Conservation (phyloP, 2,329 filamentous ascomycete species). For the Alternaria postmessia region DNA sequence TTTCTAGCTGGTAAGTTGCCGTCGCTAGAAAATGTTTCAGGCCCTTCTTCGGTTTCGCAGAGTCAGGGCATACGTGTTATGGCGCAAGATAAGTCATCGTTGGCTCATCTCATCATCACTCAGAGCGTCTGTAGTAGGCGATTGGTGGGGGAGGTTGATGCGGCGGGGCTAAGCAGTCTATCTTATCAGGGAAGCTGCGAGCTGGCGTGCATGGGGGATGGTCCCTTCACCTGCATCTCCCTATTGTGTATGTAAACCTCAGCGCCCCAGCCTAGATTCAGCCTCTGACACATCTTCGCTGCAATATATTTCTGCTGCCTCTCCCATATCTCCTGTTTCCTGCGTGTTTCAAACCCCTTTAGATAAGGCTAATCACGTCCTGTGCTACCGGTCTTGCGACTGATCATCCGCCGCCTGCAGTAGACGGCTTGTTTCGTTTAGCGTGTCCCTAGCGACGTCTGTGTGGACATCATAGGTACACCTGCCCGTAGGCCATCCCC, state of each 20-base stretch:
- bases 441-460: conserved; percentile 32
- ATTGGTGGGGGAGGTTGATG: conserved; percentile 2
- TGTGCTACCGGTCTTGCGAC: conserved; percentile 23
- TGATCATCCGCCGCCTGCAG: conserved; percentile 30
- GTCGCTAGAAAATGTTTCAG: conserved; percentile 1
- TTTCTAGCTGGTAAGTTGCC: background rate
- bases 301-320: background rate
- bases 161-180: background rate
- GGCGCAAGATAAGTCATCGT: conserved; percentile 11
- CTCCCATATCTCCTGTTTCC: background rate
- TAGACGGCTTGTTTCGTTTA: conserved; percentile 29
- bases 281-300: background rate
- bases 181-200: conserved; percentile 13
- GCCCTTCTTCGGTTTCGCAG: conserved; percentile 11
- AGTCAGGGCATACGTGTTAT: background rate
- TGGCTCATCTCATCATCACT: conserved; percentile 27
- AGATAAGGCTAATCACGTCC: conserved; percentile 7
- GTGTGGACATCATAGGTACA: conserved; percentile 24
- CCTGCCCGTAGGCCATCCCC: conserved; percentile 15
- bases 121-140: conserved; percentile 14
- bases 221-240: background rate
- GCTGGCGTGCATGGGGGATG: conserved; percentile 3
- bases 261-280: background rate
- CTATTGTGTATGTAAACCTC: background rate
- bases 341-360: background rate